These are phyloP conservation scores for Talaromyces pinophilus DNA, from an alignment of 2,329 filamentous ascomycete genomes.

Conservation along the genomic window DNA sequence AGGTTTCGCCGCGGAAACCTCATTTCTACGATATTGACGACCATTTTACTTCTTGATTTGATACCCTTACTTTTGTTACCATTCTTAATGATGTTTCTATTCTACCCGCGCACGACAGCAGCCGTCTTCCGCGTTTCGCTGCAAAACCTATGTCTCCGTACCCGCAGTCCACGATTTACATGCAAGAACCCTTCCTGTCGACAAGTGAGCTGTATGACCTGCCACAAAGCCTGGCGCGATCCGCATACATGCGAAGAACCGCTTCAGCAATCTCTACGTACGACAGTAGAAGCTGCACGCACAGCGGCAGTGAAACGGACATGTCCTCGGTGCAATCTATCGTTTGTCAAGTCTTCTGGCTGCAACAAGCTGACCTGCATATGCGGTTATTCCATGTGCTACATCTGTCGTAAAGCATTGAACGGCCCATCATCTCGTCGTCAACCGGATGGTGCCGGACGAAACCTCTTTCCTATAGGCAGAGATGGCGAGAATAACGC, in stretches of 20 bases:
- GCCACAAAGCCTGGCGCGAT: slow-evolving; percentile 80
- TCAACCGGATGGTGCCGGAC: not conserved
- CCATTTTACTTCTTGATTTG: slow-evolving; percentile 46
- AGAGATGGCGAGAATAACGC: not conserved
- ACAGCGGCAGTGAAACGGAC: slow-evolving; percentile 93
- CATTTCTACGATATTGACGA: slow-evolving; percentile 55
- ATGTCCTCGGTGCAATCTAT: slow-evolving; percentile 86
- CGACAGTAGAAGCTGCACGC: slow-evolving; percentile 88
- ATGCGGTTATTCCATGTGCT: slow-evolving; percentile 98
- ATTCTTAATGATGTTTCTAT: slow-evolving; percentile 57
- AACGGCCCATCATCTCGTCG: slow-evolving; percentile 11
- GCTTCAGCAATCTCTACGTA: slow-evolving; percentile 76
- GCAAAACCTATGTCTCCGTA: slow-evolving; percentile 66
- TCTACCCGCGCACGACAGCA: slow-evolving; percentile 53
- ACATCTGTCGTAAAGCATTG: slow-evolving; percentile 79
- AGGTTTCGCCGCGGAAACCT: slow-evolving; percentile 57
- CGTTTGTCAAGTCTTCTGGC: slow-evolving; percentile 88
- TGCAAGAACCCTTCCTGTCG: slow-evolving; percentile 71
- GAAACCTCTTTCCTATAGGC: not conserved
- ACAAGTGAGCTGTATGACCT: slow-evolving; percentile 75
- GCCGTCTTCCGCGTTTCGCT: slow-evolving; percentile 62
- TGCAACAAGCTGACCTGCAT: slow-evolving; percentile 97
- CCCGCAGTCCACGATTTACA: slow-evolving; percentile 72
- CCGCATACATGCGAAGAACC: slow-evolving; percentile 89
- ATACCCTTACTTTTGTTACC: slow-evolving; percentile 53